phyloP scores from a whole-genome alignment of 1,139 yeast genomes.

The Diutina neorugosa region DNA sequence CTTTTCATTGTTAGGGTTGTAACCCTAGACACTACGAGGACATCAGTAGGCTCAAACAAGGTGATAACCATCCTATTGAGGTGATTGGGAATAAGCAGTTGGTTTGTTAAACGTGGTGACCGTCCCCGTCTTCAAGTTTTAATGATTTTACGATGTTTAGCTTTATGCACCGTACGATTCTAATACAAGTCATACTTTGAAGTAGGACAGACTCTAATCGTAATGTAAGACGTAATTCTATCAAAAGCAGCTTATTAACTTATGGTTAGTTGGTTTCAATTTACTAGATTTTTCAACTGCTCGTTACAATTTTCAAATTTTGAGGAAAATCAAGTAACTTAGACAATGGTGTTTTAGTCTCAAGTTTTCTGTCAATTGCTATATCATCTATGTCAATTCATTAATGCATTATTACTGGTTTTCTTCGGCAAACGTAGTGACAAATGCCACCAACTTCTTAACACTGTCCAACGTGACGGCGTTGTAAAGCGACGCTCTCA shows the following conservation, averaged over 20 bases:
- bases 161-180: neutral
- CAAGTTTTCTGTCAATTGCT: no score
- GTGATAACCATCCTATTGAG: no score
- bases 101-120: no score
- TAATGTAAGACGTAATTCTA: no score
- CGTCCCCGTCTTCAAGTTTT: neutral
- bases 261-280: no score
- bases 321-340: no score
- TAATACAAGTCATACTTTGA: neutral
- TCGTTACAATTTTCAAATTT: no score
- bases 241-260: no score
- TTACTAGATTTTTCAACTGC: no score
- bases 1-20: neutral
- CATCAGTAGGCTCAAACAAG: no score
- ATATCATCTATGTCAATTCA: neutral
- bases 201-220: neutral
- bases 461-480: slow-evolving; percentile 66
- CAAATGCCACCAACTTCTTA: slow-evolving; percentile 43
- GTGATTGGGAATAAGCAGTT: no score
- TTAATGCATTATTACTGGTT: slow-evolving; percentile 10
- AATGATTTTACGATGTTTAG: neutral
- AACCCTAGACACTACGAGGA: neutral
- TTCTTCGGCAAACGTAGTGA: slow-evolving; percentile 49
- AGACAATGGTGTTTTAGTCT: no score
- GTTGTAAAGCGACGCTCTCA: slow-evolving; percentile 86